These are phyloP conservation scores for Radiomyces spectabilis DNA, from an alignment of 192 early-diverging fungal genomes.

Conservation along the genomic window DNA sequence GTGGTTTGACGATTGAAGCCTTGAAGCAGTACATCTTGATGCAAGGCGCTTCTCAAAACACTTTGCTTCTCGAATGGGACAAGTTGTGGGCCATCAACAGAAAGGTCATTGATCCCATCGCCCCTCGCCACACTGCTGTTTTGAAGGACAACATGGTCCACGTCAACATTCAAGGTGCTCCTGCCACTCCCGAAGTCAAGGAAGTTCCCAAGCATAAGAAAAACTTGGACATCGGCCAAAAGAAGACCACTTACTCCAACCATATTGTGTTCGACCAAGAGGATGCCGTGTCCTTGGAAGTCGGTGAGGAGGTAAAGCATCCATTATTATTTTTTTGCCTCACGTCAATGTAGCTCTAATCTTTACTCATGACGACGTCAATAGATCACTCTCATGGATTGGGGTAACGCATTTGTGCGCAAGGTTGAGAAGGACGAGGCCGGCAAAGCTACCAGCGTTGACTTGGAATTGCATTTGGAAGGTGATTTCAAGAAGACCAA, in stretches of 20 bases:
- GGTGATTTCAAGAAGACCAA: constrained; percentile 98
- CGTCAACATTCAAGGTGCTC: constrained; percentile 55
- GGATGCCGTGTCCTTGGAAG: constrained; percentile 74
- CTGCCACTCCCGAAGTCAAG: constrained; percentile 46
- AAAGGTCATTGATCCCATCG: constrained; percentile 92
- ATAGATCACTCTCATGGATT: constrained; percentile 94
- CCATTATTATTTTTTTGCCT: no score
- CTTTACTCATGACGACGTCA: no score
- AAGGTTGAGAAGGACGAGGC: constrained; percentile 54
- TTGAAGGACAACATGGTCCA: constrained; percentile 58
- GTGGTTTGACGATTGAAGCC: constrained; percentile 97
- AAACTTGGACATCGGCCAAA: constrained; percentile 86
- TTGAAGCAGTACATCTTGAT: constrained; percentile 93
- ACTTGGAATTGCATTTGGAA: constrained; percentile 74
- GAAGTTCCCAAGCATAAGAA: constrained; percentile 91
- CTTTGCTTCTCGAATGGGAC: constrained; percentile 94
- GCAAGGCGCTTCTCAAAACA: constrained; percentile 97
- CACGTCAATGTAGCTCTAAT: no score
- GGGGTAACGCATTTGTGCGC: constrained; percentile 94
- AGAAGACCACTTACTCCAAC: constrained; percentile 72
- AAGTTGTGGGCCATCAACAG: constrained; percentile 98
- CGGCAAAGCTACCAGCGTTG: constrained; percentile 49
- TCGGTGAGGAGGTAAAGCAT: constrained; percentile 72
- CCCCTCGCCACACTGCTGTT: constrained; percentile 86
- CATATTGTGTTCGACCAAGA: constrained; percentile 77